Conservation (phyloP, 495 filamentous ascomycete genomes). For the Hyaloscypha bicolor region DNA sequence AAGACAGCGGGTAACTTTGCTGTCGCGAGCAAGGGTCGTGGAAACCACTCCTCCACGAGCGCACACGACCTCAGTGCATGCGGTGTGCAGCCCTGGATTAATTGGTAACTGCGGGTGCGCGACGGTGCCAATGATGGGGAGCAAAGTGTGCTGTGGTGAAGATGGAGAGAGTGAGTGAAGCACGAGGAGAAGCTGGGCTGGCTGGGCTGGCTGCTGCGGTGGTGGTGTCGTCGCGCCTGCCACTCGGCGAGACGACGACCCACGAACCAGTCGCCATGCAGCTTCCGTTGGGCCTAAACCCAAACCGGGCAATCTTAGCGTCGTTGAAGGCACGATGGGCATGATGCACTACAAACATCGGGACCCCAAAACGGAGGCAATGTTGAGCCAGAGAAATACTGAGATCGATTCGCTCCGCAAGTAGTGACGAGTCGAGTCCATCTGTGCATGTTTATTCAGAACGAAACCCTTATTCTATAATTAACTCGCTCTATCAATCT, state of each 20-base stretch:
- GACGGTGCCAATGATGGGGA: not conserved
- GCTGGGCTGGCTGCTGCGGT: not conserved
- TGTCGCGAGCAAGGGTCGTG: constrained; percentile 23
- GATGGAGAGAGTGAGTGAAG: not conserved
- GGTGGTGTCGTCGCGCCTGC: constrained; percentile 1
- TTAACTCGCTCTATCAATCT: not conserved
- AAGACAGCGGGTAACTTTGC: constrained; percentile 23
- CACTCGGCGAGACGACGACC: not conserved
- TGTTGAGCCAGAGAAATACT: not conserved
- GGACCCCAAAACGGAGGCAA: not conserved
- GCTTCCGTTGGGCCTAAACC: not conserved
- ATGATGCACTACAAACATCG: not conserved
- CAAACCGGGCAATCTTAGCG: not conserved
- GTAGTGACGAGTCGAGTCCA: too few species aligned
- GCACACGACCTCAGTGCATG: not conserved
- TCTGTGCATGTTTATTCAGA: too few species aligned
- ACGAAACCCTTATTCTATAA: not conserved
- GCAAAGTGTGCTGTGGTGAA: not conserved
- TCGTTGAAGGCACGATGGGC: not conserved
- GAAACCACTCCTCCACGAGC: constrained; percentile 2
- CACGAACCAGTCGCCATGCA: not conserved
- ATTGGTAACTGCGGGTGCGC: not conserved
- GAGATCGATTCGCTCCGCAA: too few species aligned
- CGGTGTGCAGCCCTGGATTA: not conserved
- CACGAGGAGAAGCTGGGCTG: not conserved